Conservation (phyloP, 2,329 filamentous ascomycete genomes). For the Hypoxylon sp. region DNA sequence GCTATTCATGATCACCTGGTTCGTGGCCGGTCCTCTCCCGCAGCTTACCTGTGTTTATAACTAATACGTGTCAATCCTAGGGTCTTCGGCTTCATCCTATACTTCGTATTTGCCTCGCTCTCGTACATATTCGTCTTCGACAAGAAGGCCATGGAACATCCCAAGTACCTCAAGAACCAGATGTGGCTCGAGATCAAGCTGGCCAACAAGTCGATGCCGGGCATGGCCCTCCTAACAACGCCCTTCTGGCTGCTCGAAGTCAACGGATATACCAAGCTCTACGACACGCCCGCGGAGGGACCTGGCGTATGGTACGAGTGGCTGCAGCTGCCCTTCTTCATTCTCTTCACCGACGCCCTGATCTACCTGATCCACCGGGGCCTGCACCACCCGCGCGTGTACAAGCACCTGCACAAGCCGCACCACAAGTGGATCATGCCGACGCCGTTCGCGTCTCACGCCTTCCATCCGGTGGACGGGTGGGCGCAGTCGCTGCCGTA, state of each 20-base stretch:
- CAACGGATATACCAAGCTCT: constrained; percentile 86
- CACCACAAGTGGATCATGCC: constrained; percentile 99
- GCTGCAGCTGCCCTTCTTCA: constrained; percentile 85
- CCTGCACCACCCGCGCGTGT: constrained; percentile 78
- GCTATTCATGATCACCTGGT: constrained; percentile 90
- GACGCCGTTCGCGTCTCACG: constrained; percentile 89
- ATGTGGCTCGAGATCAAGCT: constrained; percentile 87
- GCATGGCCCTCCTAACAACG: constrained; percentile 84
- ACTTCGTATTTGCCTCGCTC: constrained; percentile 84
- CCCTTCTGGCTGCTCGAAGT: constrained; percentile 87
- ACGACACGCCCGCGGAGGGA: constrained; percentile 80
- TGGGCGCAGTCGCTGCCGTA: constrained; percentile 91
- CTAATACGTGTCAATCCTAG: constrained; percentile 60
- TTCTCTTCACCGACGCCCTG: constrained; percentile 80
- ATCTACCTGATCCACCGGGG: constrained; percentile 86
- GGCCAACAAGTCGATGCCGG: constrained; percentile 79
- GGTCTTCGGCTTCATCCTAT: constrained; percentile 85
- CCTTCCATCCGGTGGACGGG: constrained; percentile 94
- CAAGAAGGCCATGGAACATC: constrained; percentile 87
- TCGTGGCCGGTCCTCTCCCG: constrained; percentile 48
- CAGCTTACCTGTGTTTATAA: background rate
- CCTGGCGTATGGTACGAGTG: constrained; percentile 83
- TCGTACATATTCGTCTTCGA: constrained; percentile 94
- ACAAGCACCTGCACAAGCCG: constrained; percentile 93
- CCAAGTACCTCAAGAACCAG: constrained; percentile 95